Evolutionary conservation across 352 stramenopile genomes (phyloP), one percentile per base, ranked within the genome.

Genomic region (Phytophthora ohioensis): DNA sequence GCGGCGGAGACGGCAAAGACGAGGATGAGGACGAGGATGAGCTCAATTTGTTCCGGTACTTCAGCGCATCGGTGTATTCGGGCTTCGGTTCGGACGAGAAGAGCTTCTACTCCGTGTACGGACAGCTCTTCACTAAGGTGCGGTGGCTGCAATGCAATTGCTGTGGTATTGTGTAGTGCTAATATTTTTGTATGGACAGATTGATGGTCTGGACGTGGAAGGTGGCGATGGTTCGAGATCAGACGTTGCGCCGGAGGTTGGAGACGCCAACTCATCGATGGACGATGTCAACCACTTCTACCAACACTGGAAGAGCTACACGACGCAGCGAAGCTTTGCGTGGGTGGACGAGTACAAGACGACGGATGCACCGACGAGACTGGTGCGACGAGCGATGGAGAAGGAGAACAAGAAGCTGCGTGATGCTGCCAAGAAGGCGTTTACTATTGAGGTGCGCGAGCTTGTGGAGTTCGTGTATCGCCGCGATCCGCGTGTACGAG

Each of bases 371-470:
- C 85, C 89, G 36, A 96, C 78, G 30, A 83, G 89, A 27, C 68
- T 91, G 56, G 84, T 96, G 45, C 77, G 89, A 17, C 83, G 89
- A 38, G 84, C 87, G 3, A 95, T 94, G 88, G 89, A 96, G 58
- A 96, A 96, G 67, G 89, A 95, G 61, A 96, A 96, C 71, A 92
- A 92, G 54, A 94, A 95, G 73, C 69, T 92, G n/a, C 86, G 89
- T 8, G 87, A 96, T 53, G 71, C 75, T 17, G 89, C 82, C 11
- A 90, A 87, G 55, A 93, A 93, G 52, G 82, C 79, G 15, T 96
- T 93, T 67, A 93, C 76, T 11, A 79, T 74, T 30, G 82, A 95
- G 59, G 89, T 96, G 32, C 85, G 89, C 5, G 83, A 93, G 53
- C 81, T 96, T 3, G 87, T 93, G 43, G 87, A 96, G 49, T 96